Evolutionary conservation across 345 rosid genomes (phyloP), one percentile per base, ranked within the genome.

Genomic region (Bruguiera sexangula): DNA sequence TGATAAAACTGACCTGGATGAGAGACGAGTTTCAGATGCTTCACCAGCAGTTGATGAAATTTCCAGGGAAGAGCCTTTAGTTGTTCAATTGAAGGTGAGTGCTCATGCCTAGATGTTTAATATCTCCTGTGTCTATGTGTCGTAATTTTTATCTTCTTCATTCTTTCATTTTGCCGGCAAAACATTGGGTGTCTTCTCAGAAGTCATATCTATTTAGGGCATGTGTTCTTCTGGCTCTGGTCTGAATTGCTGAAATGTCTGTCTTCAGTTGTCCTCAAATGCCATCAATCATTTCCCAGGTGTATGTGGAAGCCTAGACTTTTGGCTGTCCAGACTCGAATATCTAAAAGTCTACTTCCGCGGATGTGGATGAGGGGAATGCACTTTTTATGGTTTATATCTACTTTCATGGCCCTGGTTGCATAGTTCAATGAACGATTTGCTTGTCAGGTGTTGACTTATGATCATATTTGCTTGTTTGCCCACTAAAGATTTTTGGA

Each of bases 71-170:
- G 95, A 92, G 83, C 91, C 95, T 60, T 84, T 96, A 2, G 99
- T 96, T 73, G 88, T 85, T 73, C 95, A 96, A 65, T 81, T 96
- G 69, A 96, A 96, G 99, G 99, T 89, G 75, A 72, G 36, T 24
- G 29, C 60, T 55, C 60, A 3, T 43, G 0, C 50, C 50, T 11
- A 11, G 19, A 43, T 43, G 50, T 11, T 43, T 13, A 43, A 43
- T 13, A 43, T 43, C 50, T 43, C 50, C 50, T 43, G 50, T 43
- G 16, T 15, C 18, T 13, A 15, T 43, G 4, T 43, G 50, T 3
- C 5, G 18, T 43, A 9, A 43, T 43, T 43, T 43, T 43, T 43
- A 1, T 54, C 5, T 24, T 55, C 4, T 55, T 55, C 16, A 55
- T 21, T 55, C 29, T 55, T 55, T 22, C 16, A 55, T 22, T 5